Conservation (phyloP, 495 filamentous ascomycete genomes). For the Ramalina peruviana region DNA sequence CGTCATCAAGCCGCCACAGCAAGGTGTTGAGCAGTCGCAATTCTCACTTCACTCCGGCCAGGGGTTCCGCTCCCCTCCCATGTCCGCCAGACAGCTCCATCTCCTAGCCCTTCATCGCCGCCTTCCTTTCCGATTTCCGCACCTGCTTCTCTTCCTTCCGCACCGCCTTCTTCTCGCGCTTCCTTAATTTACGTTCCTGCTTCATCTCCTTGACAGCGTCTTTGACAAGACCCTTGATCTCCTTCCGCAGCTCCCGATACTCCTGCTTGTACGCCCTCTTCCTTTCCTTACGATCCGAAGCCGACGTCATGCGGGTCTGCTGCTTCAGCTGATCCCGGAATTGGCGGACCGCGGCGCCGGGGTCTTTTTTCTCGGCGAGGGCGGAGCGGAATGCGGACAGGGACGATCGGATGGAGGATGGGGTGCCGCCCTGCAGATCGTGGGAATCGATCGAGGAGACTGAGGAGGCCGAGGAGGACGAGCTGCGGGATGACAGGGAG, state of each 20-base stretch:
- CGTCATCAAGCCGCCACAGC: no score
- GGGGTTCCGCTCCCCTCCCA: no score
- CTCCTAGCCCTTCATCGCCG: no score
- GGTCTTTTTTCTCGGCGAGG: conserved; percentile 1
- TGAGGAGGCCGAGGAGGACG: conserved; percentile 14
- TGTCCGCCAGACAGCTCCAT: no score
- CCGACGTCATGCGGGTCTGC: background rate
- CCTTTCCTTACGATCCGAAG: background rate
- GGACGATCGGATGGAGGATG: conserved; percentile 2
- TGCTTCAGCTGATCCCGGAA: conserved; percentile 4
- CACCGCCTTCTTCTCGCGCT: background rate
- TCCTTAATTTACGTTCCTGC: background rate
- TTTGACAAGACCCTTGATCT: conserved; percentile 7
- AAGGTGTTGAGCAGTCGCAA: no score
- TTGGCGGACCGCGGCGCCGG: conserved; percentile 5
- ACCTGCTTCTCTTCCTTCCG: background rate
- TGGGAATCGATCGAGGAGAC: conserved; percentile 9
- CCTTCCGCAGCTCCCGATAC: conserved; percentile 4
- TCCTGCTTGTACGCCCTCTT: conserved; percentile 3
- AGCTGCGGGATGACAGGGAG: conserved; percentile 23
- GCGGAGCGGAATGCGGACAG: conserved; percentile 7
- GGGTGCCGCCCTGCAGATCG: conserved; percentile 7
- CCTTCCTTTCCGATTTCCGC: background rate
- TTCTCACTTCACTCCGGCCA: no score
- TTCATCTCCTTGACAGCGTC: background rate